Evolutionary conservation across 768 basidiomycete genomes (phyloP), one percentile per base, ranked within the genome.

Genomic region (Daedalea quercina): DNA sequence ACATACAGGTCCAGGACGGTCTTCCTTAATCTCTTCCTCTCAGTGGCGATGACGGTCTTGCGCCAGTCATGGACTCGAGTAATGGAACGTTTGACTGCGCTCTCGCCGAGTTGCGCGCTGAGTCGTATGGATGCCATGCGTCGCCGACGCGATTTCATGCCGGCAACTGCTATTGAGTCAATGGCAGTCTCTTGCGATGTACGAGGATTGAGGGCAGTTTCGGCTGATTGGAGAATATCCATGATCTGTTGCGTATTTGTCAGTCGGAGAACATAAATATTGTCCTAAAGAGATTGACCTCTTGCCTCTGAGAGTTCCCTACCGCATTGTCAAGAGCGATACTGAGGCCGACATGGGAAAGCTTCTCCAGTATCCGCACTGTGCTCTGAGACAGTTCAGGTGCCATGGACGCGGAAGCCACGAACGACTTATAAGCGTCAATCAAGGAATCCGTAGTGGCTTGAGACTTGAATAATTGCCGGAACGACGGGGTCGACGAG

Each of bases 21-120:
- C 66, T 90, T 90, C 35, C 87, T 74, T 53, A 87, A 64, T 1
- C 87, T 74, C 67, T 90, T 90, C 58, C 73, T 72, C 68, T 92
- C 90, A 0, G 87, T 84, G 4, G 67, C 68, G 41, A 80, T 73
- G 35, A 92, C 82, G 3, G 78, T 80, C 57, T 79, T 76, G 50
- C 87, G 72, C 90, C 90, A 92, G 51, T 88, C 84, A 23, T 76
- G 73, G 63, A 87, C 81, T 44, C 83, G 75, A 9, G 70, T 63
- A 24, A 82, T 78, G 0, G 80, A 80, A 63, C 87, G 86, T 54
- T 81, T 76, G 1, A 85, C 73, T 0, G 80, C 74, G 43, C 78
- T 71, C 57, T 86, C 83, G 3, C 82, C 81, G 17, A 84, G 73
- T 51, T 84, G 82, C 47, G 83, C 71, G 55, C 80, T 85, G 43